Evolutionary conservation across 2,329 filamentous ascomycete species (phyloP).

Genomic region (Monilinia fructicola): DNA sequence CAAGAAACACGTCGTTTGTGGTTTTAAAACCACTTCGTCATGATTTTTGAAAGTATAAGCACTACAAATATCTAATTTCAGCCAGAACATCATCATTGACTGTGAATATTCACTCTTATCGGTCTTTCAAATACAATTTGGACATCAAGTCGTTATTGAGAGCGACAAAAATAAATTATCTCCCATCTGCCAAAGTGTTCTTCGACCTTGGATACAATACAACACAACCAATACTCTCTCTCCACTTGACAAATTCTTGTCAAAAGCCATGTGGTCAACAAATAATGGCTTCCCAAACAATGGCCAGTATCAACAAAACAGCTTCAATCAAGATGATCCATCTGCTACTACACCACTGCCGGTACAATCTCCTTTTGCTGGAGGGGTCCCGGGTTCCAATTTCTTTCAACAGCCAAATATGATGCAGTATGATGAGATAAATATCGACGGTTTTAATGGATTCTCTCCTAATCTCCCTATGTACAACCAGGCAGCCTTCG

Average conservation of each 20-base stretch:
- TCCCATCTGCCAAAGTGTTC: not conserved
- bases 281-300: slow-evolving; percentile 37
- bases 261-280: slow-evolving; percentile 33
- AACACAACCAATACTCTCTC: not conserved
- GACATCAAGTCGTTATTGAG: not conserved
- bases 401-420: slow-evolving; percentile 30
- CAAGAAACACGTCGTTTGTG: not conserved
- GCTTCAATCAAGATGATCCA: slow-evolving; percentile 35
- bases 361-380: slow-evolving; percentile 24
- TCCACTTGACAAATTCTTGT: slow-evolving; percentile 6
- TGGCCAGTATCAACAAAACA: slow-evolving; percentile 29
- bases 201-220: slow-evolving; percentile 6
- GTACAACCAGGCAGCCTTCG: slow-evolving; percentile 32
- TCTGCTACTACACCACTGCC: slow-evolving; percentile 11
- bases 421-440: slow-evolving; percentile 28
- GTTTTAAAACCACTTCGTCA: not conserved
- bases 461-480: slow-evolving; percentile 32
- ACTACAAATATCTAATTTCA: slow-evolving; percentile 8
- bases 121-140: not conserved
- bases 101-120: slow-evolving; percentile 12
- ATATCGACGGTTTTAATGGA: slow-evolving; percentile 27
- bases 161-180: not conserved
- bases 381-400: slow-evolving; percentile 26
- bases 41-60: not conserved
- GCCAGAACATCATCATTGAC: not conserved